Percentiles rank a stretch among this genome's conserved stretches.
Conservation (phyloP, 805 yeast genomes). For the Candida railenensis region DNA sequence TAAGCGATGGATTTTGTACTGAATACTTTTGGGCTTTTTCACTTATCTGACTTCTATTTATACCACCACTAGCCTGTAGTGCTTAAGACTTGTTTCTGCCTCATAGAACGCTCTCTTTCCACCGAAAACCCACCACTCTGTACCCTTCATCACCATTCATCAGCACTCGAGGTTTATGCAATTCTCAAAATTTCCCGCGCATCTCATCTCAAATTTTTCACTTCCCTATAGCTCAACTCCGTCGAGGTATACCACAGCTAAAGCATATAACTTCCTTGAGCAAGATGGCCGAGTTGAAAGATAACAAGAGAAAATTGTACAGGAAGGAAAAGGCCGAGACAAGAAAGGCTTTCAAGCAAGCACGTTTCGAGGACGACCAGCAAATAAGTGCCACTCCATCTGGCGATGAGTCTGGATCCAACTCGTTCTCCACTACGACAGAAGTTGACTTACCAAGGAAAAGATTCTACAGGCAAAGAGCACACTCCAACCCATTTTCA, state of each 20-base stretch:
- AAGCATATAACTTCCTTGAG: constrained; percentile 7
- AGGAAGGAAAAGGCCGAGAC: constrained; percentile 46
- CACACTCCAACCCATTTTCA: constrained; percentile 96
- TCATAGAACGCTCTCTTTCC: too few relatives aligned
- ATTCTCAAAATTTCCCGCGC: neutral
- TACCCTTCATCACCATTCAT: too few relatives aligned
- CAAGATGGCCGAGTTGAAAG: constrained; percentile 15
- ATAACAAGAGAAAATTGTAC: constrained; percentile 47
- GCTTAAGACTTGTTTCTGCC: too few relatives aligned
- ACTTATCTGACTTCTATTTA: too few relatives aligned
- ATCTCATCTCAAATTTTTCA: constrained; percentile 4
- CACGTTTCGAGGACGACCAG: constrained; percentile 36
- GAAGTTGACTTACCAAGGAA: constrained; percentile 69
- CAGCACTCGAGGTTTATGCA: too few relatives aligned
- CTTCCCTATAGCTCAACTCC: too few relatives aligned
- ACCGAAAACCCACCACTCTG: too few relatives aligned
- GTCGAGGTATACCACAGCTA: too few relatives aligned
- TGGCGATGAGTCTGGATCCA: constrained; percentile 58
- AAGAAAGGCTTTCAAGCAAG: constrained; percentile 45
- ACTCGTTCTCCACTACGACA: constrained; percentile 64
- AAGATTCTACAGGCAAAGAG: constrained; percentile 91
- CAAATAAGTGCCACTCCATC: constrained; percentile 15
- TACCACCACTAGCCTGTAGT: too few relatives aligned
- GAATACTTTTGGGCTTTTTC: too few relatives aligned
- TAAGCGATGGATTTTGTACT: too few relatives aligned